Percentiles rank a stretch among this genome's conserved stretches.
phyloP scores from a whole-genome alignment of 2,329 filamentous ascomycete genomes.

The Colletotrichum sansevieriae region DNA sequence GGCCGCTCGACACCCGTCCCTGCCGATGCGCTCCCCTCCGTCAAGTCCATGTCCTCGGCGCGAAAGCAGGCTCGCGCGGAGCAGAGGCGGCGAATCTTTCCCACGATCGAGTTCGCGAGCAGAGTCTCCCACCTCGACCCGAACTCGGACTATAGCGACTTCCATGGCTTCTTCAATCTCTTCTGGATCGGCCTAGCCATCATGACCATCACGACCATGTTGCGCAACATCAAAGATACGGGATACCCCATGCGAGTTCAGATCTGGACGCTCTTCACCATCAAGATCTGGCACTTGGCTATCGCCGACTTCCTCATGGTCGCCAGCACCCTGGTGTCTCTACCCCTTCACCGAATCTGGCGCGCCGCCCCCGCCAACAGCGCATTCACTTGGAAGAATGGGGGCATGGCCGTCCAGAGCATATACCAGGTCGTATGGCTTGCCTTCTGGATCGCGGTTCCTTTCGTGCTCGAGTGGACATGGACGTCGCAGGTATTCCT shows the following conservation, averaged over 20 bases:
- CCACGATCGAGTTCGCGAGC: conserved; percentile 90
- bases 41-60: conserved; percentile 85
- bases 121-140: conserved; percentile 97
- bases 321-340: conserved; percentile 74
- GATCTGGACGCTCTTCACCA: conserved; percentile 89
- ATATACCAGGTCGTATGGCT: conserved; percentile 86
- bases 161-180: conserved; percentile 96
- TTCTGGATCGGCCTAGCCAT: conserved; percentile 98
- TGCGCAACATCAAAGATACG: conserved; percentile 94
- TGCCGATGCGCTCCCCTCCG: conserved; percentile 92
- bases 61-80: conserved; percentile 86
- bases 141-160: conserved; percentile 90
- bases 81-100: conserved; percentile 87
- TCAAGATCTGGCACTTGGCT: conserved; percentile 89
- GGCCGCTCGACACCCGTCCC: conserved; percentile 87
- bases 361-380: conserved; percentile 64
- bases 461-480: conserved; percentile 89
- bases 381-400: conserved; percentile 77
- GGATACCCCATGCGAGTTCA: conserved; percentile 86
- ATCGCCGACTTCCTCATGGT: conserved; percentile 91
- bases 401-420: conserved; percentile 87
- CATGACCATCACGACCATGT: conserved; percentile 95
- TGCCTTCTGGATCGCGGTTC: conserved; percentile 83
- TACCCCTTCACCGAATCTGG: conserved; percentile 80
- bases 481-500: conserved; percentile 99